These are phyloP conservation scores for Barnettozyma pratensis DNA, from an alignment of 805 yeast species.

Conservation along the genomic window DNA sequence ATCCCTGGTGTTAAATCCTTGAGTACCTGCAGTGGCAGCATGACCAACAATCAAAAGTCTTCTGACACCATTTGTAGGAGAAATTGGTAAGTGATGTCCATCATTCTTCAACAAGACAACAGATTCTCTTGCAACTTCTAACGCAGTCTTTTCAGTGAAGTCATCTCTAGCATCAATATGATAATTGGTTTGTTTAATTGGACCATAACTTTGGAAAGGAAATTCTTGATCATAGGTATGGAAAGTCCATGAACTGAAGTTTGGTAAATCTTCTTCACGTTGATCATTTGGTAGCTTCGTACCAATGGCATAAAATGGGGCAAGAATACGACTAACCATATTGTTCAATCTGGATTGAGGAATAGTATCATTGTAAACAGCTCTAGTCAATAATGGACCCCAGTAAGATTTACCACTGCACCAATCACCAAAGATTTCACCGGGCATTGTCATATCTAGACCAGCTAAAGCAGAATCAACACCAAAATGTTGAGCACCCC, in stretches of 20 bases:
- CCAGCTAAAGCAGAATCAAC: slow-evolving; percentile 54
- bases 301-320: slow-evolving; percentile 47
- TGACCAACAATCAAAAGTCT: slow-evolving; percentile 42
- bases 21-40: slow-evolving; percentile 46
- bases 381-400: slow-evolving; percentile 53
- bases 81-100: slow-evolving; percentile 48
- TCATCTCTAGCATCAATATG: slow-evolving; percentile 49
- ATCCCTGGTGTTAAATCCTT: slow-evolving; percentile 51
- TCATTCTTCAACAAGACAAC: slow-evolving; percentile 50
- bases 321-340: slow-evolving; percentile 56
- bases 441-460: slow-evolving; percentile 64
- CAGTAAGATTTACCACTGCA: slow-evolving; percentile 47
- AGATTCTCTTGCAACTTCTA: slow-evolving; percentile 53
- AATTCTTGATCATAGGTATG: slow-evolving; percentile 50
- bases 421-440: slow-evolving; percentile 49
- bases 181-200: slow-evolving; percentile 48
- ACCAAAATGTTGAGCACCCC: slow-evolving; percentile 62
- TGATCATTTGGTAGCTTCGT: slow-evolving; percentile 31
- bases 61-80: slow-evolving; percentile 36
- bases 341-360: slow-evolving; percentile 51
- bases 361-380: slow-evolving; percentile 51
- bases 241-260: slow-evolving; percentile 54
- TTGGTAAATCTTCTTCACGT: slow-evolving; percentile 40
- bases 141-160: slow-evolving; percentile 43
- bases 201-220: slow-evolving; percentile 50